Base-by-base conservation (phyloP, 495 filamentous ascomycete species). In the Usnea hakonensis region DNA sequence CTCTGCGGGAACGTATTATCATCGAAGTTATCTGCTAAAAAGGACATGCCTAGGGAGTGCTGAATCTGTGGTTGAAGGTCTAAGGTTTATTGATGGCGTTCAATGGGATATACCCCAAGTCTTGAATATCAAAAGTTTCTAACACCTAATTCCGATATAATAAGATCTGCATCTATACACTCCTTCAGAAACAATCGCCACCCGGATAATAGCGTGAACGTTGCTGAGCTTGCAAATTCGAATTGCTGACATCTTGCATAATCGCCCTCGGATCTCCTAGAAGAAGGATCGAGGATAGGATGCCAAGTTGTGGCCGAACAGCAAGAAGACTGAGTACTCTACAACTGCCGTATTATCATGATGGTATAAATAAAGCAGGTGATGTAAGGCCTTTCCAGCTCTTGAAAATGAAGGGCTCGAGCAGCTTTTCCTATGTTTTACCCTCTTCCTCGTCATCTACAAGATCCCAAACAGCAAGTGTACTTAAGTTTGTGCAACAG, bases 1-100 rank as follows among this genome's bases (percentile, higher is more conserved):
- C 41, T 5, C 17, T 9, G 5, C 14, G 30, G 33, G 7, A 41
- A 33, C 5, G 28, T 16, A 35, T 28, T 3, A 19, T 50, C 2
- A 10, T 28, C 0, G 16, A 21, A 44, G 35, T 17, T 52, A 9
- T 14, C 37, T 63, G 41, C 50, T 43, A 19, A 58, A 37, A 17
- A 30, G 8, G 8, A 26, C 5, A 19, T 38, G 16, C 44, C 23
- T 26, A 69, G 67, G 94, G 94, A 9, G 92, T 98, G 33, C 69
- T 97, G 59, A 87, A 74, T 68, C 76, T 97, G 62, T 97, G 93
- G 93, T 69, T 92, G 71, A 92, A 88, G 79, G 90, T 95, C 64
- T 93, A 41, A 38, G 33, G 28, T 36, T 28, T 53, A 33, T 21
- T 53, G n/a, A 37, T 33, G 33, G 44, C 40, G 37, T 61, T 38